These are phyloP conservation scores for Hyaloscypha finlandica DNA, from an alignment of 495 filamentous ascomycete genomes.

Conservation along the genomic window DNA sequence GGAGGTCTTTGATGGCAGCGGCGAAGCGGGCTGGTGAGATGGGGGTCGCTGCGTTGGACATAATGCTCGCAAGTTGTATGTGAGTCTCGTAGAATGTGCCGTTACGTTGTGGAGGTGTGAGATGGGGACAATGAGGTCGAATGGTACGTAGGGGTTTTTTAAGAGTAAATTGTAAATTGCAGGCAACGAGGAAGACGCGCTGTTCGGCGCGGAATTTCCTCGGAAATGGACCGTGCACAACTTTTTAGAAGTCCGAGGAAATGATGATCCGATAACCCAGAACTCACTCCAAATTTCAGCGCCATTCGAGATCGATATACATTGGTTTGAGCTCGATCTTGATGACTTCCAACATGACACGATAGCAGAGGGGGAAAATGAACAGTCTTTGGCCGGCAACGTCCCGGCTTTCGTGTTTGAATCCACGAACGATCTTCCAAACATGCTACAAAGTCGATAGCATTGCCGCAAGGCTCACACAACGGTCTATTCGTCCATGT, in stretches of 20 bases:
- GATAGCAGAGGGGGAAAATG: constrained; percentile 23
- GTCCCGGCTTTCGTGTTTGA: constrained; percentile 25
- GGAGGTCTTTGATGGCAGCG: constrained; percentile 70
- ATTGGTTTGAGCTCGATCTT: neutral
- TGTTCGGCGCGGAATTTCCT: constrained; percentile 5
- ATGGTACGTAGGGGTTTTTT: neutral
- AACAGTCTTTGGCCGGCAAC: constrained; percentile 28
- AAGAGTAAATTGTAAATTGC: neutral
- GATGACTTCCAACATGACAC: constrained; percentile 21
- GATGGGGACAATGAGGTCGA: neutral
- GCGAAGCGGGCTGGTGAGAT: constrained; percentile 67
- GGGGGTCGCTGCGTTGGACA: constrained; percentile 39
- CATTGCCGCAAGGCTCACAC: constrained; percentile 25
- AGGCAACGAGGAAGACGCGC: constrained; percentile 20
- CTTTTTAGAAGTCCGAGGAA: neutral
- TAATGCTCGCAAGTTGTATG: constrained; percentile 6
- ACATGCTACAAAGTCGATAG: constrained; percentile 29
- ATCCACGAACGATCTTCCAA: constrained; percentile 20
- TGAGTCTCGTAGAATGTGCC: neutral
- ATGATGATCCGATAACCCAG: neutral
- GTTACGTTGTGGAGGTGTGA: neutral
- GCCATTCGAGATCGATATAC: neutral
- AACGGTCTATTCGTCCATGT: constrained; percentile 17
- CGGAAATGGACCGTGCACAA: constrained; percentile 11
- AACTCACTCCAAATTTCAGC: neutral